Evolutionary conservation across 805 yeast genomes (phyloP).

Genomic region (Candida montana): DNA sequence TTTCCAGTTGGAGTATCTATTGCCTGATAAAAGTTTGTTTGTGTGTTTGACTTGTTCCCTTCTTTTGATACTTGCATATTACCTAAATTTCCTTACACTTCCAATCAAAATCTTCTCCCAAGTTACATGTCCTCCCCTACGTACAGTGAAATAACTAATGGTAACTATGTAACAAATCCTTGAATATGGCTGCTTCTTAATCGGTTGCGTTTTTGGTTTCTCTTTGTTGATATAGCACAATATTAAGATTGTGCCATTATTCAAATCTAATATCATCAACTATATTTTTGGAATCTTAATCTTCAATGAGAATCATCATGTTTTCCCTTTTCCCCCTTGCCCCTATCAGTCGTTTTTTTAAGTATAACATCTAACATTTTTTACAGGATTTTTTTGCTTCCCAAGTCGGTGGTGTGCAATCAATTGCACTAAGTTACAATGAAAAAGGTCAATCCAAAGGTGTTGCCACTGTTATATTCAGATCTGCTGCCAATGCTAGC

Average conservation of each 20-base stretch:
- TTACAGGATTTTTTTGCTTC: slow-evolving; percentile 80
- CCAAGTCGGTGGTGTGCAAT: slow-evolving; percentile 80
- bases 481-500: slow-evolving; percentile 60
- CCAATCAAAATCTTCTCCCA: no score
- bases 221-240: not conserved
- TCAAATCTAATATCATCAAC: not conserved
- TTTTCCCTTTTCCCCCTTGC: not conserved
- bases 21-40: slow-evolving; percentile 1
- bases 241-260: no score
- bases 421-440: slow-evolving; percentile 71
- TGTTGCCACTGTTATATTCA: slow-evolving; percentile 81
- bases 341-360: not conserved
- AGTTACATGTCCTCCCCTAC: not conserved
- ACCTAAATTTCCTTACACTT: no score
- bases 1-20: not conserved
- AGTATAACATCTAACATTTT: slow-evolving; percentile 14
- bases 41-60: not conserved
- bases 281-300: slow-evolving; percentile 19
- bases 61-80: not conserved
- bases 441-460: slow-evolving; percentile 89
- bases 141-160: slow-evolving; percentile 17
- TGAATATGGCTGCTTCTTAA: slow-evolving; percentile 31
- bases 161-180: no score
- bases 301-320: not conserved
- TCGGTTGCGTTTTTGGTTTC: no score